Evolutionary conservation across 768 basidiomycete species (phyloP).

Genomic region (Daedaleopsis nitida): DNA sequence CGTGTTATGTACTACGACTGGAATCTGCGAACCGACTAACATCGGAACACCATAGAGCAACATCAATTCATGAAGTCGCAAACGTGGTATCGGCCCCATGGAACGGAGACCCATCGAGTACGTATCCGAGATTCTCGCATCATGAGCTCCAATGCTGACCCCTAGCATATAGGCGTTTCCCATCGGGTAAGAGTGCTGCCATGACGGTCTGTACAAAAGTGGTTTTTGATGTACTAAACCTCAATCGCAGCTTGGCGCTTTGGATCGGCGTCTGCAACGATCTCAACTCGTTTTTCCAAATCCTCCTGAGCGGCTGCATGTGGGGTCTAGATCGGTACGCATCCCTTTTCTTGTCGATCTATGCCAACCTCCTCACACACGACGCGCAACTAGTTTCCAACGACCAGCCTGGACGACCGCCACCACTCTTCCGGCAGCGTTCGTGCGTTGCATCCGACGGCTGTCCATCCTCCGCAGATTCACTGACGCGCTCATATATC

Average conservation of each 20-base stretch:
- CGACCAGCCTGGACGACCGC: conserved; percentile 74
- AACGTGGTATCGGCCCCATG: conserved; percentile 88
- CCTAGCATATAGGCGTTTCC: conserved; percentile 59
- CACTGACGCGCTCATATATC: neutral
- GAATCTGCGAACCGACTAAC: neutral
- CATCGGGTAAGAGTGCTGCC: conserved; percentile 52
- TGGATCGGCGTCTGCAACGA: conserved; percentile 73
- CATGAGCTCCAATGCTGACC: neutral
- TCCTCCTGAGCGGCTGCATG: conserved; percentile 74
- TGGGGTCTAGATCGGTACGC: conserved; percentile 72
- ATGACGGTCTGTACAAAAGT: neutral
- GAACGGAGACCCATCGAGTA: conserved; percentile 77
- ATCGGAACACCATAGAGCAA: conserved; percentile 50
- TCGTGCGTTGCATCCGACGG: conserved; percentile 51
- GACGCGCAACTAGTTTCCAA: conserved; percentile 43
- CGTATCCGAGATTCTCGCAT: conserved; percentile 18
- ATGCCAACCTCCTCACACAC: neutral
- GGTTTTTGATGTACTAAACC: neutral
- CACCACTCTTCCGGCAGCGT: conserved; percentile 68
- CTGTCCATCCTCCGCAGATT: neutral
- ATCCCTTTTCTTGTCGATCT: too few relatives aligned
- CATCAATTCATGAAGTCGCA: conserved; percentile 66
- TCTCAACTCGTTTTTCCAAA: conserved; percentile 81
- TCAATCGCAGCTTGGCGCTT: conserved; percentile 54
- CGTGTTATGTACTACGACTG: conserved; percentile 26